Percentiles rank a stretch among this genome's conserved stretches.
phyloP scores from a whole-genome alignment of 2,329 filamentous ascomycete genomes.

The Fusarium duplospermum region DNA sequence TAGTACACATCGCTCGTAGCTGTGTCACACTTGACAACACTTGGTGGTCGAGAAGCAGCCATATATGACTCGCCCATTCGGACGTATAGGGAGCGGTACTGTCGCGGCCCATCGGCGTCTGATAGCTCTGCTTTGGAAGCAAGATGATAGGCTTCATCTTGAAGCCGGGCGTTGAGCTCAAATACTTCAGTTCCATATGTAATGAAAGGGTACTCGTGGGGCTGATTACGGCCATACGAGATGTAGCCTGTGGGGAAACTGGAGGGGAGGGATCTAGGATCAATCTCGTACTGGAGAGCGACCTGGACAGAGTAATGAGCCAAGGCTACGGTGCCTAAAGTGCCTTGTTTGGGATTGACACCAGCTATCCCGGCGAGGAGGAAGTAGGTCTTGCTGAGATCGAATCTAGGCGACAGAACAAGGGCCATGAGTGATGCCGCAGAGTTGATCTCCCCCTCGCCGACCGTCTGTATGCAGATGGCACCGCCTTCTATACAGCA shows the following conservation, averaged over 20 bases:
- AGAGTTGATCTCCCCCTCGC: conserved; percentile 80
- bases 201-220: conserved; percentile 66
- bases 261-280: conserved; percentile 73
- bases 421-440: conserved; percentile 74
- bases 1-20: conserved; percentile 81
- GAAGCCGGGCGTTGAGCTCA: conserved; percentile 71
- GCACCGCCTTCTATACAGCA: conserved; percentile 71
- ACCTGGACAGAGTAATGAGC: conserved; percentile 79
- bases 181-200: conserved; percentile 78
- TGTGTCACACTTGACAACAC: conserved; percentile 72
- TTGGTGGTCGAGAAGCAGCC: conserved; percentile 60
- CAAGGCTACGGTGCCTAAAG: conserved; percentile 74
- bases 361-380: conserved; percentile 79
- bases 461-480: conserved; percentile 76
- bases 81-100: conserved; percentile 67
- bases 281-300: conserved; percentile 80
- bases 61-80: conserved; percentile 53
- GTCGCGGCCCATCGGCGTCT: conserved; percentile 60
- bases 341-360: conserved; percentile 75
- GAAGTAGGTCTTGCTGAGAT: conserved; percentile 77
- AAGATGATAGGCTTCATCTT: conserved; percentile 62
- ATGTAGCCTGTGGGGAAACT: conserved; percentile 78
- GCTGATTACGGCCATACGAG: conserved; percentile 67
- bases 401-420: conserved; percentile 69
- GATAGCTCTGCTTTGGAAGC: conserved; percentile 64